Evolutionary conservation across 768 basidiomycete genomes (phyloP).

Genomic region (Russula virescens): DNA sequence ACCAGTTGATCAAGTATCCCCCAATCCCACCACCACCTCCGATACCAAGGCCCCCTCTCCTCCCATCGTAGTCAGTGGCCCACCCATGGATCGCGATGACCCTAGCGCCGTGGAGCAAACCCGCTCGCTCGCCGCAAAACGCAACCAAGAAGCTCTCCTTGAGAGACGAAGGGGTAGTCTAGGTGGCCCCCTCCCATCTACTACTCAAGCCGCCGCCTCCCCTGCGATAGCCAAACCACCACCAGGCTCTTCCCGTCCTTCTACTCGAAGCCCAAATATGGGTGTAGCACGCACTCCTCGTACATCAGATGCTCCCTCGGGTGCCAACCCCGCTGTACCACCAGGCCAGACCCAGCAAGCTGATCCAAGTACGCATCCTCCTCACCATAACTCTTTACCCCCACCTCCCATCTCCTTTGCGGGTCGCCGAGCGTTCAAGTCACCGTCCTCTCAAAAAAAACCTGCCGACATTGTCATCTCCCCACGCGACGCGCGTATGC

Average conservation of each 20-base stretch:
- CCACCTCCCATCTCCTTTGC: constrained; percentile 76
- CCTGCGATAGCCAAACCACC: constrained; percentile 28
- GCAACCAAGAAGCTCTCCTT: constrained; percentile 64
- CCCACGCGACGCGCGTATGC: constrained; percentile 50
- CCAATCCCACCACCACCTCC: constrained; percentile 28
- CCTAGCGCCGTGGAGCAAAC: constrained; percentile 54
- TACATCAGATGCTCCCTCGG: constrained; percentile 23
- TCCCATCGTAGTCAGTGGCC: constrained; percentile 54
- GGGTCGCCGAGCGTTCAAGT: constrained; percentile 60
- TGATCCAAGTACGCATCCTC: constrained; percentile 19
- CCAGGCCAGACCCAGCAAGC: constrained; percentile 29
- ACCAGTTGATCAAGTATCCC: constrained; percentile 48
- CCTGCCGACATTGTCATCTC: constrained; percentile 78
- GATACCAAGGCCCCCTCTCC: constrained; percentile 52
- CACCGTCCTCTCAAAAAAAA: constrained; percentile 51
- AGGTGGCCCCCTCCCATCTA: constrained; percentile 32
- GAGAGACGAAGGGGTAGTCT: constrained; percentile 64
- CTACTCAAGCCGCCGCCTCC: constrained; percentile 21
- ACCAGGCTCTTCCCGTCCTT: constrained; percentile 31
- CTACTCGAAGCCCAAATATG: constrained; percentile 25
- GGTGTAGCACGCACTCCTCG: constrained; percentile 26
- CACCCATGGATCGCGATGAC: constrained; percentile 55
- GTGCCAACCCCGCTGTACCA: constrained; percentile 6
- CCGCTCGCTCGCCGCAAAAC: constrained; percentile 56
- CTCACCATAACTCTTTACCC: constrained; percentile 44